Evolutionary conservation across 495 filamentous ascomycete genomes (phyloP), one percentile per base, ranked within the genome.

Genomic region (Penicillium psychrofluorescens): DNA sequence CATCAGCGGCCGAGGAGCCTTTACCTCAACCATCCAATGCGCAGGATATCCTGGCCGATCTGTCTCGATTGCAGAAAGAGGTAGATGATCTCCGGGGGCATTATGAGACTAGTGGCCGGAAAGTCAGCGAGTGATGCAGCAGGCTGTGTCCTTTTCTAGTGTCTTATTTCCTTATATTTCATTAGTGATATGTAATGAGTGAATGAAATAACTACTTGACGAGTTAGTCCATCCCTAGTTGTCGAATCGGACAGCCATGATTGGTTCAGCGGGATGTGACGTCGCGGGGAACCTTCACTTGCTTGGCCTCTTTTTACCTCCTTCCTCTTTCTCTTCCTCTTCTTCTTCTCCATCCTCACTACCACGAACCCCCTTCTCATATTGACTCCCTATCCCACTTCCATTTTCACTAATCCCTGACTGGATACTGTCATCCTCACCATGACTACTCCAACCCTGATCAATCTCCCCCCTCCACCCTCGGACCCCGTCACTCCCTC

Each of bases 401-500:
- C 14, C 37, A 45, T 29, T 22, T 15, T 14, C 36, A 32, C 36
- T 29, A 22, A 29, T 8, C 43, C 16, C 30, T 31, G 28, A 31
- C 35, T 36, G 22, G 14, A 16, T 29, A 37, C 22, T 38, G 34
- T 32, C 7, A 31, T 33, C 27, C 6, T 35, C 43, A 60, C 44
- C 39, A 70, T 70, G 67, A 55, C 57, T 11, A 67, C 62, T 35
- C 63, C 75, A n/a, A 92, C 85, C 41, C 67, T 94, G 48, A 88
- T 94, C 70, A 88, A 90, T 59, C 76, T 94, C 35, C 89, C 89
- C 29, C 86, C 86, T 44, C 83, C 88, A 37, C 84, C 85, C 8
- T 88, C 86, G 27, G 84, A 87, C 45, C 84, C 87, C 15, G 85
- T 84, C 45, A 95, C 90, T n/a, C 90, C 89, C 27, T 88, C 85